phyloP scores from a whole-genome alignment of 371 early-diverging fungal species.

The Mucor piriformis region DNA sequence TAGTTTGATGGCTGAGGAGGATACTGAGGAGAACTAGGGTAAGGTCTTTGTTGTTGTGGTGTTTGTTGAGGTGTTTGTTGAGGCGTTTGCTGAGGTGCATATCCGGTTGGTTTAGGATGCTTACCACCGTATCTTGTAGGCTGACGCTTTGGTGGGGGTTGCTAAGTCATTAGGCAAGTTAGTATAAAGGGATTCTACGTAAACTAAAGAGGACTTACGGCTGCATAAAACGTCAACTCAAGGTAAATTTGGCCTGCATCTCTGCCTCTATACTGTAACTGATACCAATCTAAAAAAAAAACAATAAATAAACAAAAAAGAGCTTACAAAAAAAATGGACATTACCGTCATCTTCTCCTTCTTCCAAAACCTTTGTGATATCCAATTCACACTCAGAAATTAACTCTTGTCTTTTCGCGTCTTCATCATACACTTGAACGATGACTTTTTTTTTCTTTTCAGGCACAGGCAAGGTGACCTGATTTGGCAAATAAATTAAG shows the following conservation, averaged over 20 bases:
- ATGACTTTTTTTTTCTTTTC: constrained; percentile 43
- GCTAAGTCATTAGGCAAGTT: constrained; percentile 28
- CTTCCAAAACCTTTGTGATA: constrained; percentile 57
- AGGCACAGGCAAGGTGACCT: constrained; percentile 51
- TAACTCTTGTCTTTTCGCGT: constrained; percentile 55
- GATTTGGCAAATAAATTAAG: not conserved
- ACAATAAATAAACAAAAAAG: not conserved
- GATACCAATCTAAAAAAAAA: constrained; percentile 54
- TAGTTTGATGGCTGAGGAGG: constrained; percentile 11
- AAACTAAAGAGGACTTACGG: constrained; percentile 40
- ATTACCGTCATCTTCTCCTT: constrained; percentile 74
- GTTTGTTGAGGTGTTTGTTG: constrained; percentile 6
- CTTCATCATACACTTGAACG: constrained; percentile 53
- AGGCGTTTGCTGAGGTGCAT: constrained; percentile 19
- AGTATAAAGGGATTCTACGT: not conserved
- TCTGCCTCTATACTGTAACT: constrained; percentile 52
- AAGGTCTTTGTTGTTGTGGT: constrained; percentile 9
- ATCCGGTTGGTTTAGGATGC: constrained; percentile 21
- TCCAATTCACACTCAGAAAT: constrained; percentile 71
- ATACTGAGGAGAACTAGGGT: constrained; percentile 14
- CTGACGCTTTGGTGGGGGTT: constrained; percentile 45
- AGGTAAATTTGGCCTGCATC: constrained; percentile 59
- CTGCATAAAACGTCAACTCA: constrained; percentile 62
- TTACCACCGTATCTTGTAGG: constrained; percentile 40
- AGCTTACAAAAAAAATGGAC: not conserved